A percentile compares a stretch with the other conserved stretches of the same genome.
Evolutionary conservation across 371 early-diverging fungal species (phyloP).

Genomic region (Catenaria anguillulae): DNA sequence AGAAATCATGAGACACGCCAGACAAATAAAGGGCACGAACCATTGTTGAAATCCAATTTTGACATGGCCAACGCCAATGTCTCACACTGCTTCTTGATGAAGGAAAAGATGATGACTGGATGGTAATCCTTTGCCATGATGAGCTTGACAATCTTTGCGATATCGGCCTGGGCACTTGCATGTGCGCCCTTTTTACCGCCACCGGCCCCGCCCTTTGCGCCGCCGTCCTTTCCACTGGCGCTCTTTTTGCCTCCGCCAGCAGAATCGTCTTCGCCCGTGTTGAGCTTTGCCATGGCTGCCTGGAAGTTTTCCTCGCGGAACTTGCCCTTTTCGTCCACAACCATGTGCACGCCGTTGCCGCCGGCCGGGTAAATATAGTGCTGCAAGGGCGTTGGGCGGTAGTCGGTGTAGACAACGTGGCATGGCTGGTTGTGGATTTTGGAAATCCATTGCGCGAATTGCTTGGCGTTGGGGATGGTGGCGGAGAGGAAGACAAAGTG

Average conservation of each 20-base stretch:
- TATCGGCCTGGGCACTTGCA: conserved; percentile 41
- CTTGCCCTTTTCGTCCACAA: conserved; percentile 87
- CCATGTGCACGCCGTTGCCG: conserved; percentile 84
- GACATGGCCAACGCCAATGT: conserved; percentile 76
- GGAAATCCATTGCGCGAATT: conserved; percentile 99
- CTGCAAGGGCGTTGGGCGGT: conserved; percentile 96
- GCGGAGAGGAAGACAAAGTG: conserved; percentile 97
- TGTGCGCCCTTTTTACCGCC: conserved; percentile 21
- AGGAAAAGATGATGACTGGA: conserved; percentile 99
- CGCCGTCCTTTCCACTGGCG: conserved; percentile 26
- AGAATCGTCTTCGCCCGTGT: conserved; percentile 36
- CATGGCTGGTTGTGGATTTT: conserved; percentile 91
- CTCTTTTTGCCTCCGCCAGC: too few relatives aligned
- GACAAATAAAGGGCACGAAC: too few relatives aligned
- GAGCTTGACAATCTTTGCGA: conserved; percentile 89
- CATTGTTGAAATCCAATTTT: conserved; percentile 85
- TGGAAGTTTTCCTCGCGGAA: conserved; percentile 94
- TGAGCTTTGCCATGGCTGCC: conserved; percentile 59
- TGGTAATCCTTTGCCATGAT: conserved; percentile 83
- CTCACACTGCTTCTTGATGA: conserved; percentile 96
- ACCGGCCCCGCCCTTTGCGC: conserved; percentile 19
- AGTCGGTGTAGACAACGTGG: conserved; percentile 99
- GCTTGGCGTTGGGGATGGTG: conserved; percentile 99
- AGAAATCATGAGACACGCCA: neutral
- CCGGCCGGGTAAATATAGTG: conserved; percentile 91